Percentiles rank a stretch among this genome's conserved stretches.
phyloP scores from a whole-genome alignment of 2,329 filamentous ascomycete species.

The Didymosphaeria variabile region DNA sequence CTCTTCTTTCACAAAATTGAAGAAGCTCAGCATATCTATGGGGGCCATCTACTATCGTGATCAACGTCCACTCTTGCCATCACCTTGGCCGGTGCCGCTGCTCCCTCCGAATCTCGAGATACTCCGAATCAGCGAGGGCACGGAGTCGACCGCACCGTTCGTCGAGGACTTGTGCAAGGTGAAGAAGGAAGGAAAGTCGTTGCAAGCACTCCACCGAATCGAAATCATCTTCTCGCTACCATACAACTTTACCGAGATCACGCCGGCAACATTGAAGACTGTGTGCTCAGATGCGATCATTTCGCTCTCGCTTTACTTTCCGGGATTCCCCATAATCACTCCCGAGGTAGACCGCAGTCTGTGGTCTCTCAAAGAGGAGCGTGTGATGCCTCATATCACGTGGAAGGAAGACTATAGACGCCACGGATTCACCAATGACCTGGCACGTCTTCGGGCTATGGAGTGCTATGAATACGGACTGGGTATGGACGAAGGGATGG shows the following conservation, averaged over 20 bases:
- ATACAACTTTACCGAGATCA: background rate
- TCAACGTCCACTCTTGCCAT: background rate
- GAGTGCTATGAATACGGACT: background rate
- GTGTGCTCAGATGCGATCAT: background rate
- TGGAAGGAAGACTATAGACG: background rate
- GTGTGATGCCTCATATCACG: background rate
- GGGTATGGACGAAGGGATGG: background rate
- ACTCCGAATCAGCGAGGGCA: slow-evolving; percentile 27
- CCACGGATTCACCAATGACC: background rate
- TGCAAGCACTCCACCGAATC: slow-evolving; percentile 15
- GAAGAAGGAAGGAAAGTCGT: slow-evolving; percentile 15
- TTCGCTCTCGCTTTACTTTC: background rate
- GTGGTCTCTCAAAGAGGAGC: background rate
- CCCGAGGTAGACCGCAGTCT: background rate
- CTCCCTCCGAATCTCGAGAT: slow-evolving; percentile 25
- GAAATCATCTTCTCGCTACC: slow-evolving; percentile 20
- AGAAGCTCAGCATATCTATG: slow-evolving; percentile 25
- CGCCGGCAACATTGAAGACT: background rate
- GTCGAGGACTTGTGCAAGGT: slow-evolving; percentile 19
- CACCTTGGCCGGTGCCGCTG: slow-evolving; percentile 12
- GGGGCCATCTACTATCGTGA: slow-evolving; percentile 14
- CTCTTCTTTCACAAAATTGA: slow-evolving; percentile 19
- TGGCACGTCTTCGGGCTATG: background rate
- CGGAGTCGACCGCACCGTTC: slow-evolving; percentile 10
- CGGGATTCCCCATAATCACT: background rate